Evolutionary conservation across 768 basidiomycete genomes (phyloP), one percentile per base, ranked within the genome.

Genomic region (Mycena metata): DNA sequence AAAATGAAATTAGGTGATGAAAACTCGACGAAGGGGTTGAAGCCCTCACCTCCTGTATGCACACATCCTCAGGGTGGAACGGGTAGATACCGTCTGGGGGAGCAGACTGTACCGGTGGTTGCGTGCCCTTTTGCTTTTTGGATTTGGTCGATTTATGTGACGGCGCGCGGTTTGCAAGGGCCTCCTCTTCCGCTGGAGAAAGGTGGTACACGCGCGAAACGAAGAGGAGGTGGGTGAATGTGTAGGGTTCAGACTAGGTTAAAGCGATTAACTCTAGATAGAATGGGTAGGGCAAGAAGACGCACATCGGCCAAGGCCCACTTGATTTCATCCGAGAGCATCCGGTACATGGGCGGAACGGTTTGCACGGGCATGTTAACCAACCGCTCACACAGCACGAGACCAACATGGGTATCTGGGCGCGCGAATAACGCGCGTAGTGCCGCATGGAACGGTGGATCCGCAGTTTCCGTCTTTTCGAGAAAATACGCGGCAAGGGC

Each of bases 341-440:
- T 96, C 49, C 85, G 85, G 78, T 96, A 98, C 90, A 98, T 92
- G 1, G 95, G 96, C 7, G 96, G 92, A 11, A 96, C 86, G 41
- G 96, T 89, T 73, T 98, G 95, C 15, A 96, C 91, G 0, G 97
- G 97, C 91, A 99, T 96, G 77, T 99, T 99, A 71, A 98, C 85
- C 57, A 99, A 83, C 0, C 97, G 86, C 77, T 98, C 95, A 70
- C 91, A 93, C 70, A 99, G 83, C 11, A 98, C 85, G 19, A 98
- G 84, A 2, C 95, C 97, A 51, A 97, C 88, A 67, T 92, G 89
- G 17, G 83, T 82, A 42, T 81, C 78, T 11, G 36, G 6, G 41
- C 83, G 83, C 16, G 82, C 83, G 65, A 93, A 86, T 8, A 92
- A 82, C 12, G 78, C 76, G 70, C 85, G 83, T 26, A 94, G 84